Evolutionary conservation across 345 rosid genomes (phyloP), one percentile per base, ranked within the genome.

Genomic region (Sonneratia alba): DNA sequence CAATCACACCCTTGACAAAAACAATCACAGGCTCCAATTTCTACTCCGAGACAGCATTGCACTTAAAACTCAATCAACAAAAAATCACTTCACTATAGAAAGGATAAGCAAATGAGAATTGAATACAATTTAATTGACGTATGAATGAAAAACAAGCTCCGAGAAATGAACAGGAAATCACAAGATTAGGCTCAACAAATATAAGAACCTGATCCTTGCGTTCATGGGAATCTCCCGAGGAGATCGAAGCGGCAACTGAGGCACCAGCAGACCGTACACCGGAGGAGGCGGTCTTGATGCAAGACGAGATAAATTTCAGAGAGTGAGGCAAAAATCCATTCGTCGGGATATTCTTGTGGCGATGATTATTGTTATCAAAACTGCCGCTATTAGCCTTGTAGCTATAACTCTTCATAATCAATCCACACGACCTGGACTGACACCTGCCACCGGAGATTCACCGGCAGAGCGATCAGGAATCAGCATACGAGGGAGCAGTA

Each of bases 251-350:
- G 69, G 98, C 90, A 47, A 88, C 93, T 37, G 98, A 87, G 24
- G 92, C 91, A 48, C 88, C 81, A 62, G 96, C 97, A 62, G 97
- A 86, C 51, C 96, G 89, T 27, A 94, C 98, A 64, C 98, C 97
- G 47, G 97, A 88, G 56, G 98, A 94, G 64, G 98, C 98, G 55
- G 97, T 90, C 74, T 86, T 85, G 71, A 95, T 79, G 47, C 91
- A 95, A 15, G 96, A 87, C 21, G 97, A 95, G 71, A 95, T 87
- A 78, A 95, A 90, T 78, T 85, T 95, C 71, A 92, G 73, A 15
- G 97, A 92, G 84, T 77, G 84, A 1, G 97, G 97, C 56, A 95
- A 43, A 68, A 95, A 83, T 16, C 89, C 84, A 78, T 88, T 84
- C 18, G 61, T 73, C 70, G 56, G 38, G 22, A 73, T 55, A 64